Evolutionary conservation across 768 basidiomycete species (phyloP), one percentile per base, ranked within the genome.

Genomic region (Russula emetica): DNA sequence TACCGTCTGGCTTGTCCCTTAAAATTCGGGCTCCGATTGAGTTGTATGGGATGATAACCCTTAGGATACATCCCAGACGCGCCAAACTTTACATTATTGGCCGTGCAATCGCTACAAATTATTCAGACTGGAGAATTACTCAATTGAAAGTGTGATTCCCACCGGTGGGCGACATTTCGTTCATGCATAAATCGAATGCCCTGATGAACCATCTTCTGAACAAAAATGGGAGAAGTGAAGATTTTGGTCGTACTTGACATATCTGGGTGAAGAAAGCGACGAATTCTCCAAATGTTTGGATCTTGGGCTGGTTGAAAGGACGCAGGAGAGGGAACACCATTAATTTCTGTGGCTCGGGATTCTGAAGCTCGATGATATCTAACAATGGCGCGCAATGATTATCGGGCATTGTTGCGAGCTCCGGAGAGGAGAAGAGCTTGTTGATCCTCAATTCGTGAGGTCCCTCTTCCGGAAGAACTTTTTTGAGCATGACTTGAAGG

Each of bases 311-410:
- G 38, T 73, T 52, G 60, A 61, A 72, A 3, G 18, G 38, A 1
- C 72, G 68, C 18, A 77, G 56, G 11, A 74, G 60, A 1, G 78
- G 78, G 67, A 76, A 72, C 5, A 78, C 77, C 18, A 79, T 59
- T 5, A 73, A 26, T 22, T 47, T n/a, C 18, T 42, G 9, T 58
- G 51, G 24, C 67, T 63, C 20, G 28, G 22, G 24, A 59, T 42
- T 8, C 28, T 30, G 64, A 30, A 66, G 65, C 20, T 66, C 45
- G 2, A 74, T 47, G 8, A 71, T 58, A 2, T 73, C 74, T 36
- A 63, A 51, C 8, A 73, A 36, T 2, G 70, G 71, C 1, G 68
- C 67, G 54, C 69, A 70, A 53, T 74, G 74, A 53, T 74, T 75
- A 5, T 68, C 55, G 0, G 72, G 70, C 51, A 74, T 70, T 10